A percentile compares a stretch with the other conserved stretches of the same genome.
These are phyloP conservation scores for Capsella rubella DNA, from an alignment of 441 rosid species.

Conservation along the genomic window DNA sequence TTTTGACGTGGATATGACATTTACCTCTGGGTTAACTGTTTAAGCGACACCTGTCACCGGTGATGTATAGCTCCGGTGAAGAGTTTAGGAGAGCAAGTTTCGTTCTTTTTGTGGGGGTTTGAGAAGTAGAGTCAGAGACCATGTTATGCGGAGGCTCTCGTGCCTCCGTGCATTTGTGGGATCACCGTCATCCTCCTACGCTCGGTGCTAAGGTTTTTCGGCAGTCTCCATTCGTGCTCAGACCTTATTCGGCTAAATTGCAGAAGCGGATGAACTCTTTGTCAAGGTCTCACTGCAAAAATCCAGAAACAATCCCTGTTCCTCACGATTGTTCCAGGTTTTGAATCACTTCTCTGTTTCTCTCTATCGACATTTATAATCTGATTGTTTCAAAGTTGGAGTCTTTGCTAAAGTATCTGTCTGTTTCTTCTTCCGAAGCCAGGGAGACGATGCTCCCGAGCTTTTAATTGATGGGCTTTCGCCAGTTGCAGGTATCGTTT, in stretches of 20 bases:
- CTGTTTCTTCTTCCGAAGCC: constrained; percentile 54
- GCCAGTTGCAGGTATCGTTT: constrained; percentile 66
- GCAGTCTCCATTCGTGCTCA: constrained; percentile 47
- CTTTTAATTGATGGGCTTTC: constrained; percentile 53
- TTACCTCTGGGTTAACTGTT: constrained; percentile 17
- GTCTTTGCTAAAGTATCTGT: constrained; percentile 16
- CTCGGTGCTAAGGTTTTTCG: constrained; percentile 42
- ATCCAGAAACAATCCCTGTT: constrained; percentile 51
- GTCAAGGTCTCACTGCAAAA: constrained; percentile 50
- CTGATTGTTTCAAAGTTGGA: neutral
- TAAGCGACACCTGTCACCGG: constrained; percentile 36
- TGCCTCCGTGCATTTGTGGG: constrained; percentile 58
- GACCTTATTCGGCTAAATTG: constrained; percentile 40
- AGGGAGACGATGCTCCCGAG: constrained; percentile 57
- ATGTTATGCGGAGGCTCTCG: constrained; percentile 71
- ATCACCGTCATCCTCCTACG: constrained; percentile 28
- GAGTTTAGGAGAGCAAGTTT: neutral
- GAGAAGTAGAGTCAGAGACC: constrained; percentile 11
- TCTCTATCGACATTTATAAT: neutral
- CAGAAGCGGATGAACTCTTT: constrained; percentile 46
- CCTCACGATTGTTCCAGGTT: constrained; percentile 60
- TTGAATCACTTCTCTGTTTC: neutral
- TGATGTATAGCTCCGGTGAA: constrained; percentile 25
- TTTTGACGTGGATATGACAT: constrained; percentile 17
- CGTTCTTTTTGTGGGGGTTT: neutral